Base-by-base conservation (phyloP, 495 filamentous ascomycete species). In the Penicillium simplicissimum region DNA sequence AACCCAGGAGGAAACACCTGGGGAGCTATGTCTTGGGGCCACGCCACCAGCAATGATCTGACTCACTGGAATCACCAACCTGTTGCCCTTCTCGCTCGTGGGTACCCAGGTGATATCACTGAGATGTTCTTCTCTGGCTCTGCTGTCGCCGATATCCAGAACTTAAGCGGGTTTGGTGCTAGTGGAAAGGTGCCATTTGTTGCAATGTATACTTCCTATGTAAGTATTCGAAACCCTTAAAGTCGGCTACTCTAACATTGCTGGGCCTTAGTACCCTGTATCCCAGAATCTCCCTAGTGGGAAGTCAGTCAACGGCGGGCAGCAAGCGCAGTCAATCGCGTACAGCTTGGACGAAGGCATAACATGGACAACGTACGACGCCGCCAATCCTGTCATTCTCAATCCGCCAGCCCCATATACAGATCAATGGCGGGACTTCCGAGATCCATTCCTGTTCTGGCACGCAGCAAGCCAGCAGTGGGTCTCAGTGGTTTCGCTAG, bases 401-500 rank as follows among this genome's bases (percentile, higher is more conserved):
- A 74, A 73, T 47, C 71, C 72, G 0, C 75, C 78, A 4, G 70
- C 67, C 57, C 77, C 62, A 60, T 68, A 64, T 34, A 8, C 61
- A 62, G 60, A 63, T 6, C 66, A 76, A 38, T 71, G 61, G 23
- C 47, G 58, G 34, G 68, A 87, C 35, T 87, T 86, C 69, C 80
- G 85, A 15, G 84, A 87, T 65, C 84, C 85, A 0, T 82, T 83
- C 62, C 77, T 86, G 9, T 72, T 84, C 57, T 82, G 83, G 76
- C 78, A 86, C 52, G 73, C 72, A 5, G 54, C 60, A 0, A 79
- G 74, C 11, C 53, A 74, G 14, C 73, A 72, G 52, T 87, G 84
- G 85, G 73, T 84, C 15, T 77, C 77, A 55, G 77, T 83, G 0
- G 65, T 81, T 15, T 58, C 80, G 5, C 80, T 82, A 37, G 68